Conservation (phyloP, 305 asterid genomes). For the Fraxinus sp. region DNA sequence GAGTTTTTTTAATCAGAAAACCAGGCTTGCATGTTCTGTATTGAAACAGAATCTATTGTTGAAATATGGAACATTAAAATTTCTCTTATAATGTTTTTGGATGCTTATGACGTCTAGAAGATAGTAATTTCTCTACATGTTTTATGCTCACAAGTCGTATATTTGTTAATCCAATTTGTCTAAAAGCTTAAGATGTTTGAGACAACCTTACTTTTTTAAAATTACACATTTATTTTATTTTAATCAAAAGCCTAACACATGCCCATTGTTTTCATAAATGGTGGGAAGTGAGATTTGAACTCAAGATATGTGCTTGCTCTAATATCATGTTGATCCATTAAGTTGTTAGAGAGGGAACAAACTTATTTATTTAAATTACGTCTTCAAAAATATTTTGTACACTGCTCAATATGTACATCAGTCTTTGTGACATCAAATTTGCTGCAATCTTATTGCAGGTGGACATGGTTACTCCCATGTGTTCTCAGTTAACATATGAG, state of each 20-base stretch:
- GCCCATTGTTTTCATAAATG: background rate
- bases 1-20: background rate
- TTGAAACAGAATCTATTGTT: background rate
- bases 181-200: background rate
- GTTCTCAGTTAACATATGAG: constrained; percentile 84
- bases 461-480: constrained; percentile 98
- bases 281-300: background rate
- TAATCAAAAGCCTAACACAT: background rate
- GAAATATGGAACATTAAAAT: background rate
- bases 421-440: constrained; percentile 24
- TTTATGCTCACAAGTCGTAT: background rate
- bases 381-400: background rate
- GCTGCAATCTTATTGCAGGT: constrained; percentile 58
- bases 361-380: background rate
- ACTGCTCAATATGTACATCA: background rate
- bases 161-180: background rate
- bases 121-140: constrained; percentile 7
- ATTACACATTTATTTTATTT: background rate
- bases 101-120: constrained; percentile 17
- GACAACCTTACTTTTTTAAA: background rate
- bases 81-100: constrained; percentile 8
- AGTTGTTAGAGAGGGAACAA: background rate
- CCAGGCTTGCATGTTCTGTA: background rate
- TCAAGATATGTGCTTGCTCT: background rate
- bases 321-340: background rate